Percentiles rank a stretch among this genome's conserved stretches.
Evolutionary conservation across 2,329 filamentous ascomycete species (phyloP).

Genomic region (Xylaria sp.): DNA sequence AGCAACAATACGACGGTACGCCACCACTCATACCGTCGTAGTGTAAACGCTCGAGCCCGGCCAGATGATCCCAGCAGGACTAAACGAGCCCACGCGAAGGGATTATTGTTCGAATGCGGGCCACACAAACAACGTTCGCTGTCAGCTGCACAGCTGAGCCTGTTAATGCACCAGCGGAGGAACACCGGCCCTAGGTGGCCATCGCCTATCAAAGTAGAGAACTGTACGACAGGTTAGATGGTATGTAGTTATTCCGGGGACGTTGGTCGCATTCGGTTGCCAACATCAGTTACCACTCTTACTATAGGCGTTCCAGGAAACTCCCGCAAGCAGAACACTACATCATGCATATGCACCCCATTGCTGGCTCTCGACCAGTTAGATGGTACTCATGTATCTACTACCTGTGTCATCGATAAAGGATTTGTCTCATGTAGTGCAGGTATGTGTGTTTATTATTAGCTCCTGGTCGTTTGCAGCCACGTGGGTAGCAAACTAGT

Average conservation of each 20-base stretch:
- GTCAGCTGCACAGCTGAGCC: conserved; percentile 34
- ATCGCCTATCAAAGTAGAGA: conserved; percentile 10
- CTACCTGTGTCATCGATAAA: conserved; percentile 31
- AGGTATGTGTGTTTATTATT: conserved; percentile 29
- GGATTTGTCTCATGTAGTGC: conserved; percentile 28
- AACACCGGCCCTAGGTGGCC: conserved; percentile 25
- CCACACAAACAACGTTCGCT: conserved; percentile 9
- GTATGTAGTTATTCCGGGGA: not conserved
- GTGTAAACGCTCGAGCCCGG: conserved; percentile 11
- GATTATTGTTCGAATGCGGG: conserved; percentile 18
- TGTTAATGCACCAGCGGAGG: conserved; percentile 27
- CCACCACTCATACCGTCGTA: conserved; percentile 33
- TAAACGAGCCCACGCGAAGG: conserved; percentile 18
- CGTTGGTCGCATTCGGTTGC: not conserved
- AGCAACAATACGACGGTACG: conserved; percentile 29
- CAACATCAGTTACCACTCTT: conserved; percentile 15
- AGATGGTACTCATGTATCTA: conserved; percentile 12
- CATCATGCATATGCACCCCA: conserved; percentile 34
- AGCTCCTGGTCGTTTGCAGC: conserved; percentile 25
- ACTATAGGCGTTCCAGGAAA: conserved; percentile 23
- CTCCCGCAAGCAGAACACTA: conserved; percentile 21
- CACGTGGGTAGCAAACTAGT: conserved; percentile 34
- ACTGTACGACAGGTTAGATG: not conserved
- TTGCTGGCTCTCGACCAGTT: conserved; percentile 7
- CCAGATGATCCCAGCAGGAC: conserved; percentile 21